A percentile compares a stretch with the other conserved stretches of the same genome.
Evolutionary conservation across 768 basidiomycete species (phyloP).

Genomic region (Gloeophyllum trabeum): DNA sequence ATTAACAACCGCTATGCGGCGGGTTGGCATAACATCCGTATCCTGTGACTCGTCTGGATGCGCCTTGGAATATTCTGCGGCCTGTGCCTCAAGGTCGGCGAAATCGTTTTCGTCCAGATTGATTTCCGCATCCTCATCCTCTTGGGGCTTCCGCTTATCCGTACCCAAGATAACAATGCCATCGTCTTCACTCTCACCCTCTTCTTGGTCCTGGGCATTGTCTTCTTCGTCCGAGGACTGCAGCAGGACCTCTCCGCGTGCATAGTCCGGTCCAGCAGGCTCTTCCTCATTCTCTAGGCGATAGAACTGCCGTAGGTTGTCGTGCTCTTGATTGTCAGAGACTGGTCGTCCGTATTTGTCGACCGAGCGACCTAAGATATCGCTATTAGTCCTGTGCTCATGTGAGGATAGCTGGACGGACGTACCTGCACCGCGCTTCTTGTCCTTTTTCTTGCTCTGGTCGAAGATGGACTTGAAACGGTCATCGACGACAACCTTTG

Average conservation of each 20-base stretch:
- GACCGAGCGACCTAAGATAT: conserved; percentile 54
- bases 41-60: conserved; percentile 32
- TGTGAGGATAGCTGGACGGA: neutral
- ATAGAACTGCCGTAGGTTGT: conserved; percentile 74
- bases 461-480: conserved; percentile 79
- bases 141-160: conserved; percentile 24
- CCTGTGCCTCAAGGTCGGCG: conserved; percentile 66
- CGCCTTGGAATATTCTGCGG: conserved; percentile 41
- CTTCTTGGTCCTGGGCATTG: conserved; percentile 16
- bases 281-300: conserved; percentile 40
- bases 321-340: conserved; percentile 56
- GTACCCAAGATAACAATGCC: conserved; percentile 40
- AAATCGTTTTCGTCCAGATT: conserved; percentile 73
- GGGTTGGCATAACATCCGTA: conserved; percentile 36
- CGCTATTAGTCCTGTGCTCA: conserved; percentile 3
- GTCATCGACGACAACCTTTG: conserved; percentile 84
- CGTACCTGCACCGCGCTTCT: conserved; percentile 7
- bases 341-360: conserved; percentile 86
- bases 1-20: conserved; percentile 83
- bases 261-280: conserved; percentile 55
- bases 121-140: conserved; percentile 42
- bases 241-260: conserved; percentile 80
- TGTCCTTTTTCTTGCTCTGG: conserved; percentile 15
- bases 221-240: conserved; percentile 82
- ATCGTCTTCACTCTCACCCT: conserved; percentile 28